phyloP scores from a whole-genome alignment of 345 rosid genomes.

The Garcia nutans region DNA sequence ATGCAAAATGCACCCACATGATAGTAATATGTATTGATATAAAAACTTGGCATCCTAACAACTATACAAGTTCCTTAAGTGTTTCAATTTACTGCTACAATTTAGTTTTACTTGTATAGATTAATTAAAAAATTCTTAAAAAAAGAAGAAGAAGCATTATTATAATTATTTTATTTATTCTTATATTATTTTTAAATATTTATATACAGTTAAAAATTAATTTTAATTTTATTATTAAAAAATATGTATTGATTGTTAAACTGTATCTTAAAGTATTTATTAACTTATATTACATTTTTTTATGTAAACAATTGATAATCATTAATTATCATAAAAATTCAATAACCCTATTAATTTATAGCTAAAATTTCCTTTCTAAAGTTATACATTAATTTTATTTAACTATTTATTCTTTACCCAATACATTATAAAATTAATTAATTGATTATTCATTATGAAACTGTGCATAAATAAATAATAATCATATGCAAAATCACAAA shows the following conservation, averaged over 20 bases:
- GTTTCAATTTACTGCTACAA: too few species aligned
- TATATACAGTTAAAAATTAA: too few species aligned
- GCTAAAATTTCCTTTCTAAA: not conserved
- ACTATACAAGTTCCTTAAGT: not conserved
- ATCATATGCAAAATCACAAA: not conserved
- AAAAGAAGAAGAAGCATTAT: too few species aligned
- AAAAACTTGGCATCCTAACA: conserved; percentile 8
- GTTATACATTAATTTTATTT: not conserved
- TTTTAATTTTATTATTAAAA: too few species aligned
- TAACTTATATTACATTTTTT: too few species aligned
- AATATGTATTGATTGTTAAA: too few species aligned
- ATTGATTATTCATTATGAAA: not conserved
- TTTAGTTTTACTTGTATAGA: not conserved
- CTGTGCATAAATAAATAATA: not conserved
- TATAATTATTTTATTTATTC: too few species aligned
- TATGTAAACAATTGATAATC: too few species aligned
- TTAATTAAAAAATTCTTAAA: too few species aligned
- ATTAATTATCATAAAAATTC: not conserved
- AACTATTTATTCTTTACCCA: not conserved
- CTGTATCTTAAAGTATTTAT: too few species aligned
- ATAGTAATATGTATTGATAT: not conserved
- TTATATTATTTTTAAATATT: too few species aligned
- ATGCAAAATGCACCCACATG: not conserved
- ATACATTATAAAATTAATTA: not conserved
- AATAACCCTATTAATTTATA: not conserved